phyloP scores from a whole-genome alignment of 495 filamentous ascomycete species.

The Schizothecium vesticola region DNA sequence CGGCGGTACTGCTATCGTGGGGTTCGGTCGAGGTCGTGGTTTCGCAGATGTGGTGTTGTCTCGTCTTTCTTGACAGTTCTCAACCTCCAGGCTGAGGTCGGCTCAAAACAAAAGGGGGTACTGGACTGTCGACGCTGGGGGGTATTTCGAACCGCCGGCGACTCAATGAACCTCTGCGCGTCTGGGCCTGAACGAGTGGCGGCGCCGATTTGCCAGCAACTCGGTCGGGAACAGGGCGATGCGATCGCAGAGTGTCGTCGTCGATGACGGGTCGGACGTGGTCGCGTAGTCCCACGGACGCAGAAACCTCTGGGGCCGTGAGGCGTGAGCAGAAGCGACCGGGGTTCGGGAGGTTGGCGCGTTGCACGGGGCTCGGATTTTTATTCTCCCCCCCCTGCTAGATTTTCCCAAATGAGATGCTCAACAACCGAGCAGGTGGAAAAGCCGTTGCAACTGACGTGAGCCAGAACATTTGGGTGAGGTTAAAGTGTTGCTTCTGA shows the following conservation, averaged over 20 bases:
- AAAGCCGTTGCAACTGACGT: neutral
- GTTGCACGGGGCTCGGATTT: conserved; percentile 17
- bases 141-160: neutral
- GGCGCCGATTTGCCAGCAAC: conserved; percentile 7
- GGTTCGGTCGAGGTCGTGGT: neutral
- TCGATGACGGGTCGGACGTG: conserved; percentile 14
- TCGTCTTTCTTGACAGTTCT: neutral
- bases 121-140: neutral
- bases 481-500: neutral
- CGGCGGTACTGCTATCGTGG: neutral
- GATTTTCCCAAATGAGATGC: conserved; percentile 2
- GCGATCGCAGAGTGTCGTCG: conserved; percentile 18
- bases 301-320: neutral
- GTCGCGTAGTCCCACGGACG: conserved; percentile 1
- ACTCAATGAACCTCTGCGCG: neutral
- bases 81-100: neutral
- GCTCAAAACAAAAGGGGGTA: neutral
- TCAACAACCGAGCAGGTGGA: neutral
- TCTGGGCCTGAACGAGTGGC: conserved; percentile 5
- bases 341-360: conserved; percentile 16
- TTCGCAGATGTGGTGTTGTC: neutral
- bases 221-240: conserved; percentile 1
- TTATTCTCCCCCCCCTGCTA: conserved; percentile 12
- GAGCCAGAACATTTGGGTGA: neutral
- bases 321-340: neutral